Conservation (phyloP, 2,329 filamentous ascomycete species). For the Claviceps sp. region DNA sequence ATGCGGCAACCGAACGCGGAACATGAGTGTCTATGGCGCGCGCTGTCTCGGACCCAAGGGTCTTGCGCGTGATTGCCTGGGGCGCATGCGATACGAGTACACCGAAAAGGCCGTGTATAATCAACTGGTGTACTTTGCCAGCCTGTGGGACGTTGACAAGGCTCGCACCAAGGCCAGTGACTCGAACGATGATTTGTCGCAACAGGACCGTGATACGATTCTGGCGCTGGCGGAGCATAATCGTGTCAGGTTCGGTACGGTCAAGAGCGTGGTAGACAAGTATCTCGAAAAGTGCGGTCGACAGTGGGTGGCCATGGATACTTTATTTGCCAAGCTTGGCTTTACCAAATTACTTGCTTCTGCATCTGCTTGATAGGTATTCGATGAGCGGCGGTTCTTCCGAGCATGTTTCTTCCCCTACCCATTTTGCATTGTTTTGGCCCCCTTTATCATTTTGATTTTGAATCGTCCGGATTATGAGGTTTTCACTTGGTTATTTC, state of each 20-base stretch:
- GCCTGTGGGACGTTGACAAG: constrained; percentile 82
- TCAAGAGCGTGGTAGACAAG: constrained; percentile 64
- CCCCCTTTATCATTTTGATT: no score
- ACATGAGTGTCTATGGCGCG: constrained; percentile 86
- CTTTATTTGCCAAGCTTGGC: constrained; percentile 59
- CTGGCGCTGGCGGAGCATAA: constrained; percentile 70
- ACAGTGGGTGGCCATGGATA: constrained; percentile 91
- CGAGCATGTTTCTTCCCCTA: neutral
- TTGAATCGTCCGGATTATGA: neutral
- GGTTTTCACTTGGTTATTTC: neutral
- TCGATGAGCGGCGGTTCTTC: neutral
- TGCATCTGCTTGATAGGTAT: neutral
- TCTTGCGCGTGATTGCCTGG: constrained; percentile 70
- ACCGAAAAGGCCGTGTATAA: constrained; percentile 87
- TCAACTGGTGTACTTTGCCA: constrained; percentile 77
- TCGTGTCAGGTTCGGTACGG: constrained; percentile 59
- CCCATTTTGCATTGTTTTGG: neutral
- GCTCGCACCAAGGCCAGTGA: constrained; percentile 41
- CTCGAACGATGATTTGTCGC: constrained; percentile 26
- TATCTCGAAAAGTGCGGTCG: constrained; percentile 83
- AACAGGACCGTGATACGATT: constrained; percentile 50
- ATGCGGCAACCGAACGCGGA: constrained; percentile 75
- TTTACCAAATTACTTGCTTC: constrained; percentile 26
- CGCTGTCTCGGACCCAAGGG: constrained; percentile 81
- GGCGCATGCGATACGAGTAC: constrained; percentile 80